A percentile compares a stretch with the other conserved stretches of the same genome.
These are phyloP conservation scores for Eucalyptus marginata DNA, from an alignment of 345 rosid genomes.

Conservation along the genomic window DNA sequence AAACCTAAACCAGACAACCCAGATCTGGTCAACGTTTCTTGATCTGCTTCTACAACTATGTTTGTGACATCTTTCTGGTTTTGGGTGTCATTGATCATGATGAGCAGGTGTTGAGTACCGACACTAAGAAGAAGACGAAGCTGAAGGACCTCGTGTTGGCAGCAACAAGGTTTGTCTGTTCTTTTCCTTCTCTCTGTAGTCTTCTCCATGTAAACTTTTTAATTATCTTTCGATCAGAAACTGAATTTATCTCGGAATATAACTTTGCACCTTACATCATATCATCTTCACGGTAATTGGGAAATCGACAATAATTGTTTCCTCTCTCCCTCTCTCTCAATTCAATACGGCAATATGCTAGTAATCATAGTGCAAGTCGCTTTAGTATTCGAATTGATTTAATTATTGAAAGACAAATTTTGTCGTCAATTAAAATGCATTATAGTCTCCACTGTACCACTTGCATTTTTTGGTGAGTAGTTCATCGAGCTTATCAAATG, in stretches of 20 bases:
- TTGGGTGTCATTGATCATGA: not conserved
- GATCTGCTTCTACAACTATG: not conserved
- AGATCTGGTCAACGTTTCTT: not conserved
- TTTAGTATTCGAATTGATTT: not conserved
- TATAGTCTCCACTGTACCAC: not conserved
- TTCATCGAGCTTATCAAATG: not conserved
- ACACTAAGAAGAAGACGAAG: constrained; percentile 39
- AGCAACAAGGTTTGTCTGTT: constrained; percentile 58
- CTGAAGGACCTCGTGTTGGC: constrained; percentile 65
- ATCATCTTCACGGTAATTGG: not conserved
- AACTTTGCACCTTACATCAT: not conserved
- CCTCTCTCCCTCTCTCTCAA: not conserved
- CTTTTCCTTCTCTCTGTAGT: not conserved
- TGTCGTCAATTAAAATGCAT: not conserved
- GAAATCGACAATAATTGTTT: not conserved
- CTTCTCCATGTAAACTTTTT: not conserved
- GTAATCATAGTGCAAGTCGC: not conserved
- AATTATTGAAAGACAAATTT: not conserved
- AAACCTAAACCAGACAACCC: not conserved
- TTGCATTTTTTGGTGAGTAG: not conserved
- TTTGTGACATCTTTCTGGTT: not conserved
- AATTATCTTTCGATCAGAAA: not conserved
- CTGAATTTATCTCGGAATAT: not conserved
- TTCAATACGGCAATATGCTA: not conserved
- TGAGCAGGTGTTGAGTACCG: constrained; percentile 44